phyloP scores from a whole-genome alignment of 2,329 filamentous ascomycete genomes.

The Tolypocladium nubicola region DNA sequence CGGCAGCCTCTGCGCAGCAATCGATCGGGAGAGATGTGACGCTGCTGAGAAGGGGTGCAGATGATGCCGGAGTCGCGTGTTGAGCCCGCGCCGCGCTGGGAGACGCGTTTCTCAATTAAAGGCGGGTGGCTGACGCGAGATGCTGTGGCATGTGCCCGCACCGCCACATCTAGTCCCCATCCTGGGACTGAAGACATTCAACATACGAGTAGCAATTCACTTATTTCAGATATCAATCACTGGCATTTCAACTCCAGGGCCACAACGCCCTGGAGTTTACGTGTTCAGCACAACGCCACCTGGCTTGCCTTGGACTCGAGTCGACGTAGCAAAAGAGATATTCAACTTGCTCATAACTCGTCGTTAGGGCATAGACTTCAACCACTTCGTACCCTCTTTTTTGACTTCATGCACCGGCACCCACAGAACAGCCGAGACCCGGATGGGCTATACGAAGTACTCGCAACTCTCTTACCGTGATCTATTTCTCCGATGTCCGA shows the following conservation, averaged over 20 bases:
- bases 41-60: neutral
- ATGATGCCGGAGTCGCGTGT: constrained; percentile 3
- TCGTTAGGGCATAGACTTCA: neutral
- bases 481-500: neutral
- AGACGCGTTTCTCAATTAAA: constrained; percentile 14
- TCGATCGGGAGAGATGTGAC: neutral
- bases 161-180: neutral
- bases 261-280: no score
- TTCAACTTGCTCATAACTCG: neutral
- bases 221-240: no score
- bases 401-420: neutral
- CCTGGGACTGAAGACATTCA: neutral
- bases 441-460: neutral
- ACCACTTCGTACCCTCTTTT: neutral
- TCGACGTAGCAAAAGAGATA: neutral
- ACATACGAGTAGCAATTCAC: neutral
- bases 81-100: neutral
- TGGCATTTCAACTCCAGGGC: no score
- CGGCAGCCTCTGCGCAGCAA: neutral
- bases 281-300: neutral
- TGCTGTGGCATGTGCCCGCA: constrained; percentile 1
- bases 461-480: neutral
- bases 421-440: neutral
- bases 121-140: neutral
- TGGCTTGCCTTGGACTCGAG: neutral